A percentile compares a stretch with the other conserved stretches of the same genome.
Conservation (phyloP, 768 basidiomycete genomes). For the Pleurotus ostreatus region DNA sequence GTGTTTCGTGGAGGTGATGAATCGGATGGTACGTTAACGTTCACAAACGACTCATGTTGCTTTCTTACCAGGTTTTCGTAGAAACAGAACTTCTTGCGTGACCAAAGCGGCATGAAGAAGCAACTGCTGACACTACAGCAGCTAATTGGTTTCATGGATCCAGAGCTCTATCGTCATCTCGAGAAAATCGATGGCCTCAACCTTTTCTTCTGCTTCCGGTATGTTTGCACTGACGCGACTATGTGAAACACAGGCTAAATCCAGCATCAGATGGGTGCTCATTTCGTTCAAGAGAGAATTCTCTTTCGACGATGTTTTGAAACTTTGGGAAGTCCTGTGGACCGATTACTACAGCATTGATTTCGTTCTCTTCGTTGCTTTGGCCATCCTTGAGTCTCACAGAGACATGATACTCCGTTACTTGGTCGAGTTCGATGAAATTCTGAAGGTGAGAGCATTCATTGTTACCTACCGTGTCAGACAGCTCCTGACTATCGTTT, state of each 20-base stretch:
- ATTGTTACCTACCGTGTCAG: neutral
- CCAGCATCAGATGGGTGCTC: constrained; percentile 67
- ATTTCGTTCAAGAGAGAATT: constrained; percentile 98
- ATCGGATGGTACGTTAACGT: constrained; percentile 71
- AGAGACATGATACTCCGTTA: constrained; percentile 94
- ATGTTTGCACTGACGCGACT: constrained; percentile 19
- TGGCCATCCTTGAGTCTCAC: constrained; percentile 93
- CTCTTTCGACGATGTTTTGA: constrained; percentile 83
- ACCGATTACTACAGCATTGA: constrained; percentile 84
- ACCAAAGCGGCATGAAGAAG: constrained; percentile 97
- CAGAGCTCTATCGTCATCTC: constrained; percentile 88
- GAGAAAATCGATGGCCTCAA: constrained; percentile 91
- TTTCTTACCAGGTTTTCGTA: constrained; percentile 23
- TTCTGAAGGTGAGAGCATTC: constrained; percentile 50
- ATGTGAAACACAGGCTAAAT: too few relatives aligned
- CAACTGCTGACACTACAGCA: constrained; percentile 88
- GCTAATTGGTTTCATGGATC: constrained; percentile 90
- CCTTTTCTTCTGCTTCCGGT: constrained; percentile 98
- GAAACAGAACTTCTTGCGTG: constrained; percentile 94
- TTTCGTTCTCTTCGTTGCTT: constrained; percentile 91
- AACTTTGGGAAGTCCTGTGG: constrained; percentile 93
- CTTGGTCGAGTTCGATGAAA: constrained; percentile 90
- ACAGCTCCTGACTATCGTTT: constrained; percentile 7
- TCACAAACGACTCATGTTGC: neutral
- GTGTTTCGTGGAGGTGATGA: constrained; percentile 95